Evolutionary conservation across 805 yeast genomes (phyloP), one percentile per base, ranked within the genome.

Genomic region (Candida berthetii): DNA sequence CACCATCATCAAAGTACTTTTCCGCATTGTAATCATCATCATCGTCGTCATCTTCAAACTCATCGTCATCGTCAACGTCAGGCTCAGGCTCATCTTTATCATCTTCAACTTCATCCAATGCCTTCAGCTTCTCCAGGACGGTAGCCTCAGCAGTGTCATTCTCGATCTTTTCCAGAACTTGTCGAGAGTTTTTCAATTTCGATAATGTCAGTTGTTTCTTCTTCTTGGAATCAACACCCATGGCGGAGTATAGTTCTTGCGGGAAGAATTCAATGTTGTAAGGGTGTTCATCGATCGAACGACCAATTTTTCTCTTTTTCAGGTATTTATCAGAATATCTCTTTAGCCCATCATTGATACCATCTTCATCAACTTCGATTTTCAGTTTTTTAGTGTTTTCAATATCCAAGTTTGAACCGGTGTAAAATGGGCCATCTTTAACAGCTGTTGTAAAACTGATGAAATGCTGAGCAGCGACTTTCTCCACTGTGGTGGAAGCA

Each of bases 251-350:
- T 42, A 90, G 65, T 57, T 90, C 97, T 15, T 69, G 72, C 1
- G 97, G 96, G 55, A 88, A 84, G 48, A 85, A 71, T 41, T 76
- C 78, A 8, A 78, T 53, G 42, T 74, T 73, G 57, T 81, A 86
- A 2, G 95, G 95, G 62, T 85, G 89, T 40, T 84, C 89, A 46
- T 80, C 83, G 8, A 83, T 74, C 2, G 90, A 80, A 39, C 82
- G 72, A 1, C 88, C 87, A 14, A 82, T 74, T 53, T 75, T 78
- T 42, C 85, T 74, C 51, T 78, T 79, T 57, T 82, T 82, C 48
- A 82, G 67, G 61, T 85, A 90, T 57, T 71, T 72, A 60, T 90
- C 97, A 3, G 95, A 79, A 57, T 87, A 87, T 52, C 97, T 72
- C 55, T 81, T 77, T 35, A 90, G 74, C 2, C 91, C 89, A 57